Percentiles rank a stretch among this genome's conserved stretches.
Evolutionary conservation across 2,329 filamentous ascomycete species (phyloP).

Genomic region (Trichothecium sympodiale): DNA sequence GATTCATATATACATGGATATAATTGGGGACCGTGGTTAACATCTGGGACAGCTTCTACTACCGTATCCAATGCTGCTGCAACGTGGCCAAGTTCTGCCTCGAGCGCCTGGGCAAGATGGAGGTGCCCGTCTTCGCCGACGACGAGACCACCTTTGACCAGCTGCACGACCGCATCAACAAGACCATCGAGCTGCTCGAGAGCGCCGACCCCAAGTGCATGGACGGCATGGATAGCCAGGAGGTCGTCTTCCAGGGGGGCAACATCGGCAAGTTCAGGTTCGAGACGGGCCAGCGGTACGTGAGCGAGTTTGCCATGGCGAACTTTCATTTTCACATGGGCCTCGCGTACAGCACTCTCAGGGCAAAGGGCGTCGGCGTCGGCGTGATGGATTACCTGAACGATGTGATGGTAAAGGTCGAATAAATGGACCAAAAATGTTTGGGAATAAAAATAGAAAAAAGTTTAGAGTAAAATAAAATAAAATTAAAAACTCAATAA

Average conservation of each 20-base stretch:
- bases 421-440: too few relatives aligned
- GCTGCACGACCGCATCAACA: conserved; percentile 15
- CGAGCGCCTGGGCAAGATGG: conserved; percentile 6
- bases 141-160: conserved; percentile 16
- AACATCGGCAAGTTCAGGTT: conserved; percentile 15
- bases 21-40: too few relatives aligned
- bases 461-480: too few relatives aligned
- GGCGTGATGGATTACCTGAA: conserved; percentile 43
- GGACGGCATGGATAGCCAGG: conserved; percentile 11
- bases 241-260: conserved; percentile 14
- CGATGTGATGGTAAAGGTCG: too few relatives aligned
- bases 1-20: too few relatives aligned
- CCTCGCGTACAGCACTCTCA: conserved; percentile 45
- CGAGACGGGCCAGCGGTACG: conserved; percentile 25
- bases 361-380: conserved; percentile 44
- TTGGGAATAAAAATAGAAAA: too few relatives aligned
- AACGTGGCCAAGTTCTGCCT: conserved; percentile 11
- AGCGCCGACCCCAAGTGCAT: conserved; percentile 12
- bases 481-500: too few relatives aligned
- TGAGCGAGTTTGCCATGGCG: conserved; percentile 33
- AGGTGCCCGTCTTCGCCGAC: conserved; percentile 8
- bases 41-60: conserved; percentile 9
- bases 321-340: conserved; percentile 52
- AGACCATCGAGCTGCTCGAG: conserved; percentile 18
- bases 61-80: conserved; percentile 11